Conservation (phyloP, 768 basidiomycete genomes). For the Goffeauzyma gilvescens region DNA sequence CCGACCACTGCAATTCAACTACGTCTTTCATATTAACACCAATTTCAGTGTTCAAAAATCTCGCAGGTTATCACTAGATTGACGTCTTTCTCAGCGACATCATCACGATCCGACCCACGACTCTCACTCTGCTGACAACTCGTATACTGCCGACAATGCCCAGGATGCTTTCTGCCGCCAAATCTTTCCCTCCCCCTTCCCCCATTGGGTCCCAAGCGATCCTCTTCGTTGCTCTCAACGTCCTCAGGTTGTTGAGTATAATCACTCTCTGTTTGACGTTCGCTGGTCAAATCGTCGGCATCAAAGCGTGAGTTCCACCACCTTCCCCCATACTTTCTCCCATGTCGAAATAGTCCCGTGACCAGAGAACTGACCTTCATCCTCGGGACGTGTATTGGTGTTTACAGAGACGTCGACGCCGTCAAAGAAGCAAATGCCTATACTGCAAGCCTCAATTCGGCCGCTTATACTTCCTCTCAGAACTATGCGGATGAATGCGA, state of each 20-base stretch:
- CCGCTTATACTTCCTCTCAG: background rate
- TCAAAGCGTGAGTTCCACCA: conserved; percentile 23
- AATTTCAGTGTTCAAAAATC: too few relatives aligned
- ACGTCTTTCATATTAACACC: too few relatives aligned
- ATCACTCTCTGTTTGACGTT: conserved; percentile 62
- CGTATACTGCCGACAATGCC: too few relatives aligned
- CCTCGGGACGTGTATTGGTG: too few relatives aligned
- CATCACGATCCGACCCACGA: too few relatives aligned
- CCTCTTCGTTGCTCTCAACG: conserved; percentile 44
- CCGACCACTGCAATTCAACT: too few relatives aligned
- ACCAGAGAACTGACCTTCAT: background rate
- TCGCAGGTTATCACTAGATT: too few relatives aligned
- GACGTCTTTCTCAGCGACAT: too few relatives aligned
- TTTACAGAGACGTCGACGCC: conserved; percentile 26
- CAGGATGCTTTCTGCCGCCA: too few relatives aligned
- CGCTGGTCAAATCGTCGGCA: conserved; percentile 40
- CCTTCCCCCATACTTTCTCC: background rate
- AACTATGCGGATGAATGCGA: conserved; percentile 41
- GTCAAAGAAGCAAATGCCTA: conserved; percentile 15
- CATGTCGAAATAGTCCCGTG: background rate
- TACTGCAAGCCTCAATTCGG: background rate
- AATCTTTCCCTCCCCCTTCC: too few relatives aligned
- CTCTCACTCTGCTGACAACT: too few relatives aligned
- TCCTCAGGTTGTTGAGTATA: conserved; percentile 57
- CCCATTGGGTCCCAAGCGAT: too few relatives aligned